A percentile compares a stretch with the other conserved stretches of the same genome.
Evolutionary conservation across 306 rosid genomes (phyloP).

Genomic region (Glycine soja): DNA sequence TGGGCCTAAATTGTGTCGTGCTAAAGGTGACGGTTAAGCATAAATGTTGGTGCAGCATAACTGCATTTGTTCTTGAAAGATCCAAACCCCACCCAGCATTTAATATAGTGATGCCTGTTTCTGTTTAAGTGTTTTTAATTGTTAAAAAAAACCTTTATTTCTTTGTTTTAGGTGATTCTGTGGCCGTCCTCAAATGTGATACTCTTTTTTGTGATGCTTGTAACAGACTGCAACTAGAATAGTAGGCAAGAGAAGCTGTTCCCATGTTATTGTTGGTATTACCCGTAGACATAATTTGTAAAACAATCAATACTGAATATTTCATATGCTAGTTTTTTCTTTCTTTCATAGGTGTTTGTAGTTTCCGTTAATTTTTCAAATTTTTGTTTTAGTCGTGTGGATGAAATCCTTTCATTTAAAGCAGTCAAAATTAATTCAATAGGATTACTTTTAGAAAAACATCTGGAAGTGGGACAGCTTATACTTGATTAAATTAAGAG

Average conservation of each 20-base stretch:
- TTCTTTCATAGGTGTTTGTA: neutral
- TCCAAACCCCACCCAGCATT: neutral
- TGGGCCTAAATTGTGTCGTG: no score
- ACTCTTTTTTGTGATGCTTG: neutral
- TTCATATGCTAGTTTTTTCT: neutral
- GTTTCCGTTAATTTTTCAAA: neutral
- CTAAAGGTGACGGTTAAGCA: neutral
- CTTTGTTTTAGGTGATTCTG: neutral
- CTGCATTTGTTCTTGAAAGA: neutral
- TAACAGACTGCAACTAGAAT: neutral
- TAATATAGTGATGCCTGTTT: neutral
- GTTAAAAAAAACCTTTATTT: neutral
- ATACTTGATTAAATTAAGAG: no score
- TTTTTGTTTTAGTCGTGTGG: neutral
- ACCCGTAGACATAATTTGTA: neutral
- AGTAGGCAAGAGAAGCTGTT: neutral
- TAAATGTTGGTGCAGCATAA: neutral
- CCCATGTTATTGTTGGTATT: neutral
- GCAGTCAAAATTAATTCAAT: neutral
- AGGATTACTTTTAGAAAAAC: no score
- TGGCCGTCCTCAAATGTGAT: neutral
- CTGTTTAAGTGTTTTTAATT: neutral
- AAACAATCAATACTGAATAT: neutral
- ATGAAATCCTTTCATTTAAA: neutral
- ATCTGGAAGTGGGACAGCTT: no score